These are phyloP conservation scores for Pharus latifolius DNA, from an alignment of 176 grass and related monocot species.

Conservation along the genomic window DNA sequence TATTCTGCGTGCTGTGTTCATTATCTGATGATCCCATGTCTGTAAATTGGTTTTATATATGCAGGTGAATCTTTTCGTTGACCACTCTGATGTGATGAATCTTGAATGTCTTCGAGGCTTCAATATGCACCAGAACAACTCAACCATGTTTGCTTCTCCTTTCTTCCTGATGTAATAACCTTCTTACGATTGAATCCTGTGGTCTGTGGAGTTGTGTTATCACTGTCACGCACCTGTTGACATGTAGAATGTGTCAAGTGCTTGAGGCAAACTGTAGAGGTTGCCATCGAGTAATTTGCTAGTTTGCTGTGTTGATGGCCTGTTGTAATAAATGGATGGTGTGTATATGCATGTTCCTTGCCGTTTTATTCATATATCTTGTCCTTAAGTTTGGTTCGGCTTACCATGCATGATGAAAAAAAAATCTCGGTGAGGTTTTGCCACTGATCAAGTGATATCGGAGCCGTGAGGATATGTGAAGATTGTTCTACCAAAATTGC, in stretches of 20 bases:
- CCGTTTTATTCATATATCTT: no score
- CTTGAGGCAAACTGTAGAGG: background rate
- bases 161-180: constrained; percentile 33
- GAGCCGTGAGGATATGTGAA: no score
- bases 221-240: background rate
- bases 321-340: background rate
- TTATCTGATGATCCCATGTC: background rate
- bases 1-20: background rate
- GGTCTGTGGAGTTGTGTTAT: background rate
- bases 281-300: background rate
- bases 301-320: background rate
- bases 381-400: no score
- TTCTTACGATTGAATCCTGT: background rate
- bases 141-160: constrained; percentile 13
- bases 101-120: constrained; percentile 58
- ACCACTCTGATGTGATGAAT: constrained; percentile 74
- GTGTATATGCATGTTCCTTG: background rate
- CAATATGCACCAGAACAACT: background rate
- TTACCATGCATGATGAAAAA: no score
- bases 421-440: no score
- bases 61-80: constrained; percentile 81
- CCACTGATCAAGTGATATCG: no score
- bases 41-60: background rate
- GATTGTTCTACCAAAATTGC: no score
- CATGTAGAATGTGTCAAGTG: background rate